Conservation (phyloP, 2,329 filamentous ascomycete species). For the Ophiocordyceps camponoti-leonardi region DNA sequence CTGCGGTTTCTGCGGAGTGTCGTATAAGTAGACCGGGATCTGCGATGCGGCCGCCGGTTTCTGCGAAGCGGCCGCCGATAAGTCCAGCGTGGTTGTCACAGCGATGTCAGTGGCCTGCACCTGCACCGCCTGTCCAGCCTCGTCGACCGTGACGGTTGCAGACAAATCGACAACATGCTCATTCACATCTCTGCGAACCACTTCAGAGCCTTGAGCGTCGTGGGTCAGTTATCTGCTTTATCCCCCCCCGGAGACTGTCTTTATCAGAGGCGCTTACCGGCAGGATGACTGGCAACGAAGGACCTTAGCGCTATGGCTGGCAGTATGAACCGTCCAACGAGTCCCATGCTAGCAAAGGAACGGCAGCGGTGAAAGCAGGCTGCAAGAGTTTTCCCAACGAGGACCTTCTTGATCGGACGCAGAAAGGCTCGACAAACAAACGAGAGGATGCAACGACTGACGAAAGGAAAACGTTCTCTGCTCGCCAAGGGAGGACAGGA, state of each 20-base stretch:
- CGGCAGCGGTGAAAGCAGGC: conserved; percentile 1
- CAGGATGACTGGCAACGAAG: conserved; percentile 7
- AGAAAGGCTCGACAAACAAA: too few species aligned
- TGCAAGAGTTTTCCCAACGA: background rate
- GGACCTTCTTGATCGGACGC: background rate
- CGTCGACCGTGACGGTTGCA: background rate
- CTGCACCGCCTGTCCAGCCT: background rate
- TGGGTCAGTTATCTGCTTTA: background rate
- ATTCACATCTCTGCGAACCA: background rate
- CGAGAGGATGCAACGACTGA: too few species aligned
- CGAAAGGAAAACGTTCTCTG: too few species aligned
- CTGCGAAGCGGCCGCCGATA: too few species aligned
- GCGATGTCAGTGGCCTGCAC: background rate
- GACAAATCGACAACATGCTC: background rate
- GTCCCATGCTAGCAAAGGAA: conserved; percentile 5
- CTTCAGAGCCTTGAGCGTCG: background rate
- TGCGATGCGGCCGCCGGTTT: too few species aligned
- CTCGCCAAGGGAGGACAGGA: background rate
- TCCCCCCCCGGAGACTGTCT: background rate
- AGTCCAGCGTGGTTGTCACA: background rate
- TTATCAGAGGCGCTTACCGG: conserved; percentile 5
- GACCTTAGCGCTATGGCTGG: conserved; percentile 9
- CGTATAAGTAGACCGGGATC: too few species aligned
- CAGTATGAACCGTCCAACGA: conserved; percentile 7
- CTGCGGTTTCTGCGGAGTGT: too few species aligned